A percentile compares a stretch with the other conserved stretches of the same genome.
These are phyloP conservation scores for Pseudopyrenochaeta lycopersici DNA, from an alignment of 2,329 filamentous ascomycete genomes.

Conservation along the genomic window DNA sequence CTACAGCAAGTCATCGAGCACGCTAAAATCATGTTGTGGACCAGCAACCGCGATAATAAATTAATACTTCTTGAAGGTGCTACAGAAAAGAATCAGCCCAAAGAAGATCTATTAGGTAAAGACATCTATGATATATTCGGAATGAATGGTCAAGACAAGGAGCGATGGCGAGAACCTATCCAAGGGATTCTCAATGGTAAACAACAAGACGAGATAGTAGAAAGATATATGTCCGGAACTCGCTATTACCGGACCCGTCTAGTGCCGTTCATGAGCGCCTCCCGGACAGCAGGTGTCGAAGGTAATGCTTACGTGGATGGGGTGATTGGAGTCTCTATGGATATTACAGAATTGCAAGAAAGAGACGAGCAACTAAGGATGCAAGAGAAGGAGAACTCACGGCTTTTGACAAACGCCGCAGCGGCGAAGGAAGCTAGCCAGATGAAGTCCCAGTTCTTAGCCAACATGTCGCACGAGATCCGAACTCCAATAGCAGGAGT, in stretches of 20 bases:
- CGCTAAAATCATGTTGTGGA: constrained; percentile 79
- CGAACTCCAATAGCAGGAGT: constrained; percentile 81
- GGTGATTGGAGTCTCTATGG: constrained; percentile 81
- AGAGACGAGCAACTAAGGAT: constrained; percentile 70
- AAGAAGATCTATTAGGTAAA: constrained; percentile 60
- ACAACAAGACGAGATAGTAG: constrained; percentile 68
- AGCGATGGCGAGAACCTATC: constrained; percentile 65
- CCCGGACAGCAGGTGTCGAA: constrained; percentile 61
- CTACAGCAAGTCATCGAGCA: constrained; percentile 77
- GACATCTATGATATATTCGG: constrained; percentile 72
- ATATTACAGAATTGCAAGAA: constrained; percentile 76
- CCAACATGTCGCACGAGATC: constrained; percentile 85
- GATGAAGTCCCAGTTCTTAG: constrained; percentile 81
- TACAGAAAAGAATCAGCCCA: constrained; percentile 51
- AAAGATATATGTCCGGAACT: constrained; percentile 66
- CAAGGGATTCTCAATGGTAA: constrained; percentile 71
- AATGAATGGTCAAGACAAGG: constrained; percentile 39
- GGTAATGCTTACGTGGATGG: constrained; percentile 69
- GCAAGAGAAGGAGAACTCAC: constrained; percentile 74
- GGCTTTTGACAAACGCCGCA: constrained; percentile 76
- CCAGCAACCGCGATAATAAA: constrained; percentile 68
- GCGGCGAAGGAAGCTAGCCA: constrained; percentile 83
- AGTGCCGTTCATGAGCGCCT: constrained; percentile 69
- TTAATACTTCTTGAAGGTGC: constrained; percentile 77
- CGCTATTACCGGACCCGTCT: constrained; percentile 78